Evolutionary conservation across 2,329 filamentous ascomycete species (phyloP).

Genomic region (Trichoderma sp.): DNA sequence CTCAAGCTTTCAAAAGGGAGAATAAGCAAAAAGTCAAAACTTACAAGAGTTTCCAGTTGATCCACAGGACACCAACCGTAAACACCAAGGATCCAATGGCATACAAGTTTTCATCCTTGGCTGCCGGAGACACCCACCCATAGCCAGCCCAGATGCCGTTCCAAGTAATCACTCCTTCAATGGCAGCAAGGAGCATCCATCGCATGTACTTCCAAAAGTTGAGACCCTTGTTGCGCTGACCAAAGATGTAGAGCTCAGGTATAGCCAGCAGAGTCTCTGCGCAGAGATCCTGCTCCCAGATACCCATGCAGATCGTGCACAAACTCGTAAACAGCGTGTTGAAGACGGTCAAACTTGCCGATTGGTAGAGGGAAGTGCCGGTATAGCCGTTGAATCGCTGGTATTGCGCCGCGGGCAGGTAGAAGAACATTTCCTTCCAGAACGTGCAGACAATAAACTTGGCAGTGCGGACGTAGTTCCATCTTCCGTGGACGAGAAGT

Average conservation of each 20-base stretch:
- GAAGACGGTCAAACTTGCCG: slow-evolving; percentile 84
- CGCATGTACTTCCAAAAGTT: slow-evolving; percentile 71
- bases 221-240: slow-evolving; percentile 71
- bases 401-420: slow-evolving; percentile 80
- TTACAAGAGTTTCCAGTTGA: slow-evolving; percentile 75
- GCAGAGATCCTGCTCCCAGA: slow-evolving; percentile 86
- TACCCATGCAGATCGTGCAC: slow-evolving; percentile 83
- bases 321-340: slow-evolving; percentile 93
- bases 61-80: slow-evolving; percentile 68
- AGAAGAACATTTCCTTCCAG: slow-evolving; percentile 86
- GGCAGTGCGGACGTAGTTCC: slow-evolving; percentile 86
- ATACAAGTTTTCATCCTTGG: slow-evolving; percentile 69
- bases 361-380: slow-evolving; percentile 87
- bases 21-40: slow-evolving; percentile 34
- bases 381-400: slow-evolving; percentile 85
- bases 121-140: slow-evolving; percentile 49
- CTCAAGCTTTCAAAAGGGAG: not conserved
- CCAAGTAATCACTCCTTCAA: slow-evolving; percentile 73
- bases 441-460: slow-evolving; percentile 91
- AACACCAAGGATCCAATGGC: slow-evolving; percentile 74
- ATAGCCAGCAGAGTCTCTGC: slow-evolving; percentile 87
- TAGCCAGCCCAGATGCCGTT: slow-evolving; percentile 62
- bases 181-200: slow-evolving; percentile 76
- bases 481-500: slow-evolving; percentile 80
- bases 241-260: slow-evolving; percentile 85